phyloP scores from a whole-genome alignment of 108 stramenopile species.

The Nitzschia sp. region DNA sequence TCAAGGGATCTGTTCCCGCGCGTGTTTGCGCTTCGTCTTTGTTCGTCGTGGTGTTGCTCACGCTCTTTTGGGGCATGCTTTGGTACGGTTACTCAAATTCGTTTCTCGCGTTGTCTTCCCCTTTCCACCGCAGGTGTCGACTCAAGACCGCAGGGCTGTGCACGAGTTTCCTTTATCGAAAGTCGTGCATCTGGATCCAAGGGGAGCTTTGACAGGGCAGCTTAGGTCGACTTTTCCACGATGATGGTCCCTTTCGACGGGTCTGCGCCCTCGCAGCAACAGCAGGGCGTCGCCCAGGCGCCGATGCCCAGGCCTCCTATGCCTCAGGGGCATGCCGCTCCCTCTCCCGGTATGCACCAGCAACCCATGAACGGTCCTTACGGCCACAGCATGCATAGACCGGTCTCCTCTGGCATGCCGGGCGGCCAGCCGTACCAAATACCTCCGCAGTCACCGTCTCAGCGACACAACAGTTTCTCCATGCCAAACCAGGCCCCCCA shows the following conservation, averaged over 20 bases:
- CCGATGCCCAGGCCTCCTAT: conserved; percentile 52
- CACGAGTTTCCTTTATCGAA: not conserved
- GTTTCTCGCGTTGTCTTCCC: not conserved
- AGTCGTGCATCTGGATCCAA: no score
- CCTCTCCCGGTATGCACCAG: conserved; percentile 53
- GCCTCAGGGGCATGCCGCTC: conserved; percentile 52
- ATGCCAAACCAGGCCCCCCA: conserved; percentile 37
- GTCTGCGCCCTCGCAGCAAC: conserved; percentile 52
- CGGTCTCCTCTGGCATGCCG: conserved; percentile 37
- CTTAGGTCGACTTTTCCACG: no score
- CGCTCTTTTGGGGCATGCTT: not conserved
- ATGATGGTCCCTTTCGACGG: conserved; percentile 70
- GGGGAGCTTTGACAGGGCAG: no score
- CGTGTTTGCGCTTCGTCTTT: not conserved
- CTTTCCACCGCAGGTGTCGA: no score
- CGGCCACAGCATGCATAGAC: conserved; percentile 32
- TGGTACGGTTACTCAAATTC: not conserved
- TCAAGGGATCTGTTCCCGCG: not conserved
- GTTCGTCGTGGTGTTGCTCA: not conserved
- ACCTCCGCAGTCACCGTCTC: conserved; percentile 42
- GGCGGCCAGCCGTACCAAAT: conserved; percentile 41
- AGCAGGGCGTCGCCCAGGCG: conserved; percentile 37
- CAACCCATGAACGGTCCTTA: conserved; percentile 47
- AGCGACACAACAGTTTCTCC: conserved; percentile 33
- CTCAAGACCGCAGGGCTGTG: no score